Evolutionary conservation across 2,329 filamentous ascomycete species (phyloP).

Genomic region (Tolypocladium capitatum): DNA sequence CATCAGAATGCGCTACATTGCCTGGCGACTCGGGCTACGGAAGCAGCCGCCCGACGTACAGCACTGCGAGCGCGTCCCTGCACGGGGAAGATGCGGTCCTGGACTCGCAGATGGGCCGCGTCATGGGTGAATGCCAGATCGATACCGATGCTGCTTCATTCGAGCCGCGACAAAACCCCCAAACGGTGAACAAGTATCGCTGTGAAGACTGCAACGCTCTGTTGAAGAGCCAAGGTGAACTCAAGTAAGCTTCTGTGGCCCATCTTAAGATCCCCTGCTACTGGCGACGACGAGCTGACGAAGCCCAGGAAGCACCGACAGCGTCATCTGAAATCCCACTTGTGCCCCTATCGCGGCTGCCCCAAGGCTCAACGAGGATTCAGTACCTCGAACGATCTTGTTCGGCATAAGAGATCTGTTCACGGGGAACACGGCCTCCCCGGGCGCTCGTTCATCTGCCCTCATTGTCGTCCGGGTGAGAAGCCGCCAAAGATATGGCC

Average conservation of each 20-base stretch:
- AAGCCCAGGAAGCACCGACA: slow-evolving; percentile 56
- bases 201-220: slow-evolving; percentile 27
- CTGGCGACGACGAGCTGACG: slow-evolving; percentile 6
- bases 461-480: neutral
- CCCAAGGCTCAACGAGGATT: slow-evolving; percentile 48
- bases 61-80: slow-evolving; percentile 28
- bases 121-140: slow-evolving; percentile 18
- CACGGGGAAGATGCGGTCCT: slow-evolving; percentile 21
- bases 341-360: slow-evolving; percentile 48
- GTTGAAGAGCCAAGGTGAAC: slow-evolving; percentile 39
- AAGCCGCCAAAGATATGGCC: slow-evolving; percentile 55
- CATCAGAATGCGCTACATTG: slow-evolving; percentile 27
- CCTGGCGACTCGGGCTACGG: slow-evolving; percentile 35
- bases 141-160: neutral
- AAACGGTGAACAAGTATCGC: slow-evolving; percentile 5
- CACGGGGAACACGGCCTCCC: slow-evolving; percentile 37
- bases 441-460: slow-evolving; percentile 5
- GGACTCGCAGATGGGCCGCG: slow-evolving; percentile 13
- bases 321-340: slow-evolving; percentile 55
- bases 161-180: neutral
- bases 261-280: neutral
- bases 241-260: slow-evolving; percentile 31
- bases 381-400: slow-evolving; percentile 66
- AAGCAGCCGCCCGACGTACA: slow-evolving; percentile 25
- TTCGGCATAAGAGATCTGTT: slow-evolving; percentile 63